Evolutionary conservation across 495 filamentous ascomycete genomes (phyloP).

Genomic region (Hypoxylon rickii): DNA sequence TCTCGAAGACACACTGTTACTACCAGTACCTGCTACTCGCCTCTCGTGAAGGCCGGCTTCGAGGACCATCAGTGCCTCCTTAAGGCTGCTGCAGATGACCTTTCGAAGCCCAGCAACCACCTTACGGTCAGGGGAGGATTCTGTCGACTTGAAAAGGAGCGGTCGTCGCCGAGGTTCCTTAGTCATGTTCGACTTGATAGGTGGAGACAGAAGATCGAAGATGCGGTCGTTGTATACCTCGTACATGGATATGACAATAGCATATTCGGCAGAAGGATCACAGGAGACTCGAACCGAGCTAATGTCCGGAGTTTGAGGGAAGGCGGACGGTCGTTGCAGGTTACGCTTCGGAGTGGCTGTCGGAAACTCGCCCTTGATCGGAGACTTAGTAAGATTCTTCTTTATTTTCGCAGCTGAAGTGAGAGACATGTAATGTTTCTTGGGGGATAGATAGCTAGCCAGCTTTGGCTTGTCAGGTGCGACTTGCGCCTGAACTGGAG

Average conservation of each 20-base stretch:
- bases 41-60: constrained; percentile 89
- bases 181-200: constrained; percentile 49
- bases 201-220: constrained; percentile 81
- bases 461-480: constrained; percentile 35
- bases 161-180: constrained; percentile 76
- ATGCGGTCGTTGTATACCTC: constrained; percentile 99
- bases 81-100: constrained; percentile 80
- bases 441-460: constrained; percentile 24
- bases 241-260: constrained; percentile 94
- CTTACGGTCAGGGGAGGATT: constrained; percentile 82
- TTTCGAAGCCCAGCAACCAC: constrained; percentile 91
- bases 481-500: constrained; percentile 17
- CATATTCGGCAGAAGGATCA: constrained; percentile 79
- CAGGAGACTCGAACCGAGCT: constrained; percentile 67
- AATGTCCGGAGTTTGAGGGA: constrained; percentile 77
- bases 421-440: constrained; percentile 49
- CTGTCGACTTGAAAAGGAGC: constrained; percentile 85
- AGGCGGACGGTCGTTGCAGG: constrained; percentile 63
- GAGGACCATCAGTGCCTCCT: constrained; percentile 87
- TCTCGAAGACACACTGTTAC: constrained; percentile 84
- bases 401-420: constrained; percentile 47
- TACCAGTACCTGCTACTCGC: constrained; percentile 85
- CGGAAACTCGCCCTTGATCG: constrained; percentile 47
- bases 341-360: constrained; percentile 60
- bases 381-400: constrained; percentile 45